Base-by-base conservation (phyloP, 768 basidiomycete genomes). In the Amanita muscaria region DNA sequence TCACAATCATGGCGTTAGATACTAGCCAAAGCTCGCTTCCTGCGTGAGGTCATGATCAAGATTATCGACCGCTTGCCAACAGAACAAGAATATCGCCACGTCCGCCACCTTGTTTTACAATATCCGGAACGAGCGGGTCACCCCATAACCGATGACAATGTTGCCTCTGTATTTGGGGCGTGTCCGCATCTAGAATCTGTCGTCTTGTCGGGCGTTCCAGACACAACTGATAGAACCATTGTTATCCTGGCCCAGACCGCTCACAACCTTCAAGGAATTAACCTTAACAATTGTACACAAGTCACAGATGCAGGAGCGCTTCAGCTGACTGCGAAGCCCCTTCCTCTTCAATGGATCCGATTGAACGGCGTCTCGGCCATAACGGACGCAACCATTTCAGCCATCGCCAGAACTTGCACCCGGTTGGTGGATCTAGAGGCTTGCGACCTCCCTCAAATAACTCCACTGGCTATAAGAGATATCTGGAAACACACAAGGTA, bases 391-490 rank as follows among this genome's bases (percentile, higher is more conserved):
- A 69, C 70, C 27, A 70, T 94, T 48, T 78, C 79, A 47, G 74
- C 79, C 10, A 74, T 96, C 51, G 82, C 80, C 14, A 80, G 77
- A 44, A 71, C 77, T 8, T 89, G 88, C 57, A 79, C 85, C 3
- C 73, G 76, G 48, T 76, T 96, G 19, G 66, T 84, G 43, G 91
- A 93, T 60, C 68, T 94, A 49, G 91, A 96, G 57, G 64, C 93
- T 29, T 78, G 65, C 55, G 74, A 74, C 54, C 79, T 89, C 49
- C 74, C 76, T 8, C 68, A 79, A 31, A 55, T 96, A 44, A 86
- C 84, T 6, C 73, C 76, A 5, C 58, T 73, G 36, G 79, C 87
- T 0, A 70, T 89, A 25, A 77, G 83, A 29, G 87, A 89, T 55
- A 70, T 96, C n/a, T 84, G 91, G 73, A 70, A 73, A 23, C 88